phyloP scores from a whole-genome alignment of 208 protist genomes.

The Acanthamoeba triangularis region DNA sequence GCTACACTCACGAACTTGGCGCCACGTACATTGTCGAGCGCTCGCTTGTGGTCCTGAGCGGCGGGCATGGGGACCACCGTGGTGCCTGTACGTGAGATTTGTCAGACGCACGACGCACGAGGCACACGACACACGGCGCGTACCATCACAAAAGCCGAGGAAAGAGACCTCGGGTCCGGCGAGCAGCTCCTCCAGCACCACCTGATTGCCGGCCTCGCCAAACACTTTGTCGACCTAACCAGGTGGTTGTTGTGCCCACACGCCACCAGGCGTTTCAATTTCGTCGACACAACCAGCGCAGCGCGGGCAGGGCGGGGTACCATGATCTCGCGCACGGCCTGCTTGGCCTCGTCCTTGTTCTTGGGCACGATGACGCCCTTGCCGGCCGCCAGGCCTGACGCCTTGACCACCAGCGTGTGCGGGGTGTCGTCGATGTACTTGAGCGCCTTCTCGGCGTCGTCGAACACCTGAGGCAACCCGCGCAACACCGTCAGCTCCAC shows the following conservation, averaged over 20 bases:
- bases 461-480: slow-evolving; percentile 21
- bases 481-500: neutral
- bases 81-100: slow-evolving; percentile 22
- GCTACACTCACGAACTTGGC: neutral
- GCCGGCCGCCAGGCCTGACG: slow-evolving; percentile 87
- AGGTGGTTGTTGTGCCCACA: neutral
- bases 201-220: slow-evolving; percentile 80
- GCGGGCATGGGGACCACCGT: slow-evolving; percentile 82
- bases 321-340: slow-evolving; percentile 84
- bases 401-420: slow-evolving; percentile 80
- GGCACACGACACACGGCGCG: neutral
- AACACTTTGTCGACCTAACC: slow-evolving; percentile 79
- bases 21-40: slow-evolving; percentile 79
- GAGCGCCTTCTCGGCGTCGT: slow-evolving; percentile 73
- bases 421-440: slow-evolving; percentile 75
- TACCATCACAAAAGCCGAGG: slow-evolving; percentile 87
- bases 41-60: slow-evolving; percentile 90
- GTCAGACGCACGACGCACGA: neutral
- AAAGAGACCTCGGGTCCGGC: slow-evolving; percentile 87
- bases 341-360: slow-evolving; percentile 86
- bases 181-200: slow-evolving; percentile 86
- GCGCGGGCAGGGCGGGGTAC: neutral
- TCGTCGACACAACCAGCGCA: too few species aligned
- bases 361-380: slow-evolving; percentile 89
- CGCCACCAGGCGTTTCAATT: too few species aligned